Percentiles rank a stretch among this genome's conserved stretches.
Conservation (phyloP, 2,329 filamentous ascomycete genomes). For the Shiraia bambusicola region DNA sequence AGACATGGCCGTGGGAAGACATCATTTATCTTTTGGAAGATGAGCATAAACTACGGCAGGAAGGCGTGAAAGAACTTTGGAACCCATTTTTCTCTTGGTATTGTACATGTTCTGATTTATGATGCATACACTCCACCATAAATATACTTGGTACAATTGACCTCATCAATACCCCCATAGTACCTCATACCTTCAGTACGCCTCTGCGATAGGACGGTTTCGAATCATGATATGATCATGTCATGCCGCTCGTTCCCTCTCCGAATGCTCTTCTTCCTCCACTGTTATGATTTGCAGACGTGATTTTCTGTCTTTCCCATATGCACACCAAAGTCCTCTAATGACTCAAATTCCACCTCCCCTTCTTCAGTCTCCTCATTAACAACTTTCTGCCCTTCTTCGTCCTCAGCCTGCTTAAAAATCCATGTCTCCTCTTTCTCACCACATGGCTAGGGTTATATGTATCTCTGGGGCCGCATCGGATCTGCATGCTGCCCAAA, state of each 20-base stretch:
- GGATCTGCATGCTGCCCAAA: constrained; percentile 44
- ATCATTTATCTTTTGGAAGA: too few species aligned
- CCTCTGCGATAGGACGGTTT: too few species aligned
- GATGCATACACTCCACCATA: background rate
- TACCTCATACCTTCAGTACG: background rate
- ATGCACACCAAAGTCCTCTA: too few species aligned
- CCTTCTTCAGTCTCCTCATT: constrained; percentile 56
- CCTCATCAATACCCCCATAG: background rate
- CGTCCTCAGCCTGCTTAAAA: constrained; percentile 55
- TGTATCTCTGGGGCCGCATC: constrained; percentile 55
- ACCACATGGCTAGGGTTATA: constrained; percentile 61
- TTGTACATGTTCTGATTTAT: too few species aligned
- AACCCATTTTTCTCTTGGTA: too few species aligned
- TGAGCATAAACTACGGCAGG: background rate
- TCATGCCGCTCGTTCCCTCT: background rate
- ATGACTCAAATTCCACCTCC: constrained; percentile 47
- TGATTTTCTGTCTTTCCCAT: too few species aligned
- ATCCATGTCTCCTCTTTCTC: constrained; percentile 64
- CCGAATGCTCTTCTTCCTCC: background rate
- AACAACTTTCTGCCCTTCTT: constrained; percentile 57
- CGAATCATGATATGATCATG: too few species aligned
- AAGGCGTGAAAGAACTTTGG: too few species aligned
- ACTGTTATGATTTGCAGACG: too few species aligned
- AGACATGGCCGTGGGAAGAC: background rate
- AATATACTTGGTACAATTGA: background rate